These are phyloP conservation scores for Rosa chinensis DNA, from an alignment of 306 rosid genomes.

Conservation along the genomic window DNA sequence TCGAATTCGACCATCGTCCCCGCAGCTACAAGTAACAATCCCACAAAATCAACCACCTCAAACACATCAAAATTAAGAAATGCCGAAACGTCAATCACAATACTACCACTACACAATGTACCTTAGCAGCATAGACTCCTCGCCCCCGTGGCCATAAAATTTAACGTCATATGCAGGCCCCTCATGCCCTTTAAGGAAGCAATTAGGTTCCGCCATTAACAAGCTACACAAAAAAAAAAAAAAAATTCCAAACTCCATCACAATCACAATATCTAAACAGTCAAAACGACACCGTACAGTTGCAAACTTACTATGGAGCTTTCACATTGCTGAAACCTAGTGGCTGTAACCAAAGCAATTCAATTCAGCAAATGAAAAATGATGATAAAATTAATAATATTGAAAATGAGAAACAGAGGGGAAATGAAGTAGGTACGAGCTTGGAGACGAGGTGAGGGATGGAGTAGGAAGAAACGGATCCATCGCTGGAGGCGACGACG, in stretches of 20 bases:
- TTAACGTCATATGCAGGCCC: slow-evolving; percentile 89
- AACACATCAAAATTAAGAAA: neutral
- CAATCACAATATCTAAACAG: slow-evolving; percentile 16
- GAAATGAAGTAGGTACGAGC: slow-evolving; percentile 32
- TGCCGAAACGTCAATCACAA: neutral
- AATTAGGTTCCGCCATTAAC: slow-evolving; percentile 58
- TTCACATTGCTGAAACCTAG: slow-evolving; percentile 42
- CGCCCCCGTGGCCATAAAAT: slow-evolving; percentile 55
- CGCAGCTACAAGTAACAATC: slow-evolving; percentile 56
- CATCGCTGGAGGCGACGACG: slow-evolving; percentile 82
- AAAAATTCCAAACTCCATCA: slow-evolving; percentile 32
- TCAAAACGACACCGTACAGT: neutral
- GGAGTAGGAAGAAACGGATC: slow-evolving; percentile 74
- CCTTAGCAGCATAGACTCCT: slow-evolving; percentile 73
- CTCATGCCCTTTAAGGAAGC: slow-evolving; percentile 69
- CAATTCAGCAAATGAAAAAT: neutral
- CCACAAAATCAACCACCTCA: neutral
- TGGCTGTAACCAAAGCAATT: slow-evolving; percentile 47
- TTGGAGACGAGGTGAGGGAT: slow-evolving; percentile 62
- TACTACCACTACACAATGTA: slow-evolving; percentile 16
- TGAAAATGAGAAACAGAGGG: neutral
- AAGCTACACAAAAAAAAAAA: slow-evolving; percentile 29
- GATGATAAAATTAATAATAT: neutral
- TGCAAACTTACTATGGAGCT: slow-evolving; percentile 48
- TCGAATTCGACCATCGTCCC: slow-evolving; percentile 85